Percentiles rank a stretch among this genome's conserved stretches.
These are phyloP conservation scores for Phytomonas sp. DNA, from an alignment of 208 protist species.

Conservation along the genomic window DNA sequence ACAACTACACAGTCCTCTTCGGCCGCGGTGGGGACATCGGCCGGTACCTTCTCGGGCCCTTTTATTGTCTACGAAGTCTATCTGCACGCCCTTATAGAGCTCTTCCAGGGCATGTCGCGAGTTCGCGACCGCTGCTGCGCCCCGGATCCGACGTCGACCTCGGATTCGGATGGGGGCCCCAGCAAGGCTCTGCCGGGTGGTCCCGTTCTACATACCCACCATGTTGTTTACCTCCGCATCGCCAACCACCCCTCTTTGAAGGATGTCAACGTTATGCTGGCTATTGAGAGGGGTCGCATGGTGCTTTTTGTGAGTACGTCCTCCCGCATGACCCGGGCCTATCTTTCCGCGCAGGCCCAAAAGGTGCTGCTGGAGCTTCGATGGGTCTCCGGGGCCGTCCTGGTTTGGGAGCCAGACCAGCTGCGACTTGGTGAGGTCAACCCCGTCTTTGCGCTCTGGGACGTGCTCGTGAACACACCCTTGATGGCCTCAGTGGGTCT, in stretches of 20 bases:
- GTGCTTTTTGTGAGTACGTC: conserved; percentile 50
- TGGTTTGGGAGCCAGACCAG: conserved; percentile 29
- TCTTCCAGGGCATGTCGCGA: background rate
- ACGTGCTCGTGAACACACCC: conserved; percentile 37
- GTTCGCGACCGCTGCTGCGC: background rate
- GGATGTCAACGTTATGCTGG: conserved; percentile 42
- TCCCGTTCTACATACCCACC: conserved; percentile 12
- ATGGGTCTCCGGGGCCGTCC: conserved; percentile 51
- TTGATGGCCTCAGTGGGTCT: conserved; percentile 10
- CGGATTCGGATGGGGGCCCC: background rate
- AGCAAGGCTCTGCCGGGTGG: background rate
- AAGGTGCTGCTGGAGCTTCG: conserved; percentile 19
- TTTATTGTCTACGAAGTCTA: background rate
- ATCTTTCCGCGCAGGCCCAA: conserved; percentile 21
- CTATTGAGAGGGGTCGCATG: conserved; percentile 40
- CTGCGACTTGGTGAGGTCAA: conserved; percentile 26
- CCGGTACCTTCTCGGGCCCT: background rate
- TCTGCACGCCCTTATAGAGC: conserved; percentile 1
- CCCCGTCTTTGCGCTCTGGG: conserved; percentile 44
- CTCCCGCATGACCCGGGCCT: conserved; percentile 53
- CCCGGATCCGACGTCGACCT: background rate
- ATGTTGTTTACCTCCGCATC: conserved; percentile 40
- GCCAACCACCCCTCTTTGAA: conserved; percentile 35
- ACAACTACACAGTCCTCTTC: background rate
- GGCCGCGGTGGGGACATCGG: background rate